Base-by-base conservation (phyloP, 2,329 filamentous ascomycete species). In the Penicillium sp. region DNA sequence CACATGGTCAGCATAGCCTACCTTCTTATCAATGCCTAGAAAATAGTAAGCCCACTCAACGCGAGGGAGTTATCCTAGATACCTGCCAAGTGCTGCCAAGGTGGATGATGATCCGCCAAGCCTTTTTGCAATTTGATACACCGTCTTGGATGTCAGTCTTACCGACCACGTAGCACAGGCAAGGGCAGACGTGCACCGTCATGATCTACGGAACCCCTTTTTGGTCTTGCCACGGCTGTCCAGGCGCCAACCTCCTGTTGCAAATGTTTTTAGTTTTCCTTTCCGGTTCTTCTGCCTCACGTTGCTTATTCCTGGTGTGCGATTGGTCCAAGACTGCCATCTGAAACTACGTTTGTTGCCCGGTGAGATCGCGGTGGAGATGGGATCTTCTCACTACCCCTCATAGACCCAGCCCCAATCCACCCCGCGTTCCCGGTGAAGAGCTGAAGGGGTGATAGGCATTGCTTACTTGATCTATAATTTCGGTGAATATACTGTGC, bases 61-160 rank as follows among this genome's bases (percentile, higher is more conserved):
- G 56, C 56, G 27, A 61, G 60, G 58, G 52, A 52, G 49, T 9
- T 40, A 41, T 39, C 53, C 46, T 25, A 31, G 47, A 63, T 62
- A 46, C 47, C 44, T 59, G 60, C 58, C 60, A 62, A 62, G 57
- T 50, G 13, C 13, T 27, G 57, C 58, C 57, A 60, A 58, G 60
- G 13, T 50, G 44, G 39, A 53, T 56, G 60, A 50, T 58, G 50
- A 57, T 55, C 58, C 39, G 60, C 58, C 60, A 63, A 63, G 60
- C 50, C 55, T 58, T 31, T 57, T 47, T 51, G 47, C 44, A 52
- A 44, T 63, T 51, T 60, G 59, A 62, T 60, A 45, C 50, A 42
- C 51, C 57, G 58, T 47, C 60, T 62, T 60, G 60, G 57, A 53
- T 51, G 53, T 49, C 36, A 50, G 56, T 45, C 44, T 42, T 27